A percentile compares a stretch with the other conserved stretches of the same genome.
Evolutionary conservation across 192 early-diverging fungal species (phyloP).

Genomic region (Coemansia sp.): DNA sequence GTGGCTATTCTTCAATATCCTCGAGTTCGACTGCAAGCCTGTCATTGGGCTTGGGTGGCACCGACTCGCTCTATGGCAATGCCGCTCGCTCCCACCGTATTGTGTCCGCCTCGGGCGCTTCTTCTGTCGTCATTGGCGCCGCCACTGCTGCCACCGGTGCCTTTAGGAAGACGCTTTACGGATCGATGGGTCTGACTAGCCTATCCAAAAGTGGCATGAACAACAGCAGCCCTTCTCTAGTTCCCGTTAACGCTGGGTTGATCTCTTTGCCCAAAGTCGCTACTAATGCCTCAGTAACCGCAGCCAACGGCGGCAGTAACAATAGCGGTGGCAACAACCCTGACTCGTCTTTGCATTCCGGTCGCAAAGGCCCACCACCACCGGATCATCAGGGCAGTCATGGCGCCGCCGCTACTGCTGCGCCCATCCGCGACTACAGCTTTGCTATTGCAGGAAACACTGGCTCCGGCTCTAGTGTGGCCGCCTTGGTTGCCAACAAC

Average conservation of each 20-base stretch:
- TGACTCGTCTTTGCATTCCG: neutral
- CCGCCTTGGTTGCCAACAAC: neutral
- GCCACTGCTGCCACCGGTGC: constrained; percentile 13
- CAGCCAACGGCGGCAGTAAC: neutral
- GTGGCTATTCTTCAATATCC: neutral
- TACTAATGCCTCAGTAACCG: neutral
- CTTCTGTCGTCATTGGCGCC: constrained; percentile 8
- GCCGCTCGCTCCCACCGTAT: constrained; percentile 35
- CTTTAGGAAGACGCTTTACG: constrained; percentile 49
- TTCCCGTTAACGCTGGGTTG: neutral
- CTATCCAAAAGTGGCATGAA: constrained; percentile 34
- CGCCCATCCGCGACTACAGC: constrained; percentile 46
- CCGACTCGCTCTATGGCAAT: constrained; percentile 34
- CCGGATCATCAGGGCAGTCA: neutral
- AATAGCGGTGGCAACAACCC: neutral
- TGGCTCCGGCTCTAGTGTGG: constrained; percentile 8
- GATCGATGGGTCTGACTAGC: constrained; percentile 30
- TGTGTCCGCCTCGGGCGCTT: constrained; percentile 42
- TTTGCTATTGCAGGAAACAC: constrained; percentile 43
- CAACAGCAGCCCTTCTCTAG: constrained; percentile 40
- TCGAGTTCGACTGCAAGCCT: constrained; percentile 4
- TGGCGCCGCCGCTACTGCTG: neutral
- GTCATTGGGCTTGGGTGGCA: constrained; percentile 19
- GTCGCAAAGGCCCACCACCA: constrained; percentile 43
- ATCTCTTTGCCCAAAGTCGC: constrained; percentile 6